Evolutionary conservation across 768 basidiomycete genomes (phyloP).

Genomic region (Lactarius trivialis): DNA sequence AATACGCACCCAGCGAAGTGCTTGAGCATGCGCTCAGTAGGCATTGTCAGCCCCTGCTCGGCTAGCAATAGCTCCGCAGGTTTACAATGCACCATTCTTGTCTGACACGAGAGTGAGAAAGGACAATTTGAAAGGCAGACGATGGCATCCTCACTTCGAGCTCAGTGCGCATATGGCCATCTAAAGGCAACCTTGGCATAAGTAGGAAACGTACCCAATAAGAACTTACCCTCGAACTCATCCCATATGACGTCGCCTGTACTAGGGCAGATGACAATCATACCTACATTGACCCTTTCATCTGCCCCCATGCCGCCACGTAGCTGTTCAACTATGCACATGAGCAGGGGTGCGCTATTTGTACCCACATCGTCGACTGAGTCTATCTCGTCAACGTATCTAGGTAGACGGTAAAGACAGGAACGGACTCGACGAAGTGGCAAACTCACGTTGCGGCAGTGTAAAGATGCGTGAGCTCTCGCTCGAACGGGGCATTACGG

Average conservation of each 20-base stretch:
- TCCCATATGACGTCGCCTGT: constrained; percentile 96
- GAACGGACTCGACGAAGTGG: background rate
- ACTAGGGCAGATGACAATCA: constrained; percentile 75
- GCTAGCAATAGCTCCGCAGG: constrained; percentile 79
- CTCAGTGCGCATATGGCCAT: constrained; percentile 80
- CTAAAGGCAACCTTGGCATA: constrained; percentile 33
- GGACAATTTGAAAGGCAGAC: background rate
- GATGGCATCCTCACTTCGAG: constrained; percentile 52
- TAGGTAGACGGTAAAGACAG: constrained; percentile 40
- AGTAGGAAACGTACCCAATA: background rate
- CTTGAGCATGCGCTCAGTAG: constrained; percentile 68
- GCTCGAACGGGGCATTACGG: constrained; percentile 63
- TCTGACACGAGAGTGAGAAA: constrained; percentile 39
- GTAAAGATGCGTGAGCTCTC: constrained; percentile 71
- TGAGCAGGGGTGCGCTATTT: constrained; percentile 59
- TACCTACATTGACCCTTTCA: constrained; percentile 49
- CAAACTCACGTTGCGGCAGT: constrained; percentile 77
- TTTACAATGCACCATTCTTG: constrained; percentile 75
- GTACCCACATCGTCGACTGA: constrained; percentile 56
- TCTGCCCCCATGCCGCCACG: constrained; percentile 37
- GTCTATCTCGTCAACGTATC: constrained; percentile 77
- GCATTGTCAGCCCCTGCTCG: constrained; percentile 48
- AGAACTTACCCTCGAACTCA: constrained; percentile 63
- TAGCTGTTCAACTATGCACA: constrained; percentile 63
- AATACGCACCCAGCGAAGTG: constrained; percentile 57